A percentile compares a stretch with the other conserved stretches of the same genome.
Evolutionary conservation across 192 early-diverging fungal genomes (phyloP).

Genomic region (Piromyces finnis): DNA sequence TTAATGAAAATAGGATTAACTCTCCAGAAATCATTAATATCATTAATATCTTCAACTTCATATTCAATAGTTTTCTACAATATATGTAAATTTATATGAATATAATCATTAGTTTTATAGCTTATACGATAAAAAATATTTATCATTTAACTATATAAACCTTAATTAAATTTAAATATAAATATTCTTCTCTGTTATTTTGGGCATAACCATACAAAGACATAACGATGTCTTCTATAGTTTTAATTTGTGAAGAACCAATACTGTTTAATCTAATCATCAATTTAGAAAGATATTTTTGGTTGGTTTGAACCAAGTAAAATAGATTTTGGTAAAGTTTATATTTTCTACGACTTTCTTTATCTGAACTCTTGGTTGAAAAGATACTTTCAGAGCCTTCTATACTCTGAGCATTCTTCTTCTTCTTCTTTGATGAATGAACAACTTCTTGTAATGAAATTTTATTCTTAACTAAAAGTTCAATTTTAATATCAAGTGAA

Average conservation of each 20-base stretch:
- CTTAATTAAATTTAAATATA: conserved; percentile 86
- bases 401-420: conserved; percentile 5
- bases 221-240: conserved; percentile 74
- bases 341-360: conserved; percentile 55
- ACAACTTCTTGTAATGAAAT: conserved; percentile 91
- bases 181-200: conserved; percentile 87
- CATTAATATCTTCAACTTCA: conserved; percentile 69
- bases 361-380: conserved; percentile 65
- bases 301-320: conserved; percentile 93
- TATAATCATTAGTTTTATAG: neutral
- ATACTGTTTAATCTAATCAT: conserved; percentile 69
- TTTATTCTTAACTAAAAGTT: conserved; percentile 83
- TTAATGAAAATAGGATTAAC: conserved; percentile 96
- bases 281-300: conserved; percentile 68
- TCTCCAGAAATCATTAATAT: conserved; percentile 76
- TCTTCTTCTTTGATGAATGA: conserved; percentile 35
- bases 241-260: conserved; percentile 30
- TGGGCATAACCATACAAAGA: conserved; percentile 95
- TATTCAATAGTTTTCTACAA: conserved; percentile 46
- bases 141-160: too few species aligned
- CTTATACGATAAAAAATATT: too few species aligned
- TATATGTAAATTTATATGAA: conserved; percentile 1
- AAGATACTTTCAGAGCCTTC: conserved; percentile 18
- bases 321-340: conserved; percentile 86
- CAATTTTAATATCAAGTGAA: conserved; percentile 90